A percentile compares a stretch with the other conserved stretches of the same genome.
These are phyloP conservation scores for Penicillium arizonense DNA, from an alignment of 495 filamentous ascomycete genomes.

Conservation along the genomic window DNA sequence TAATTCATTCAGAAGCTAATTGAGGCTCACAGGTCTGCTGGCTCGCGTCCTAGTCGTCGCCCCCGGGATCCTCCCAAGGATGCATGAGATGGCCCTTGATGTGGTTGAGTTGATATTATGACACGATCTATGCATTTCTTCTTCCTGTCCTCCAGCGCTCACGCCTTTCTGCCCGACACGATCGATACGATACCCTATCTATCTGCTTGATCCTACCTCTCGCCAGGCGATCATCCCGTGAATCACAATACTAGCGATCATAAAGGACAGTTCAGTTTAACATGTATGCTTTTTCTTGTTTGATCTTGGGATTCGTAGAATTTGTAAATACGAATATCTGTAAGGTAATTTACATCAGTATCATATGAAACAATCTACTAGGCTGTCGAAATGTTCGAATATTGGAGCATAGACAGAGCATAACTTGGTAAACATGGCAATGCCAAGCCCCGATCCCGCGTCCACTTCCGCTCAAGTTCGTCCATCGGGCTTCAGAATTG, in stretches of 20 bases:
- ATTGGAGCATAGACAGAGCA: no score
- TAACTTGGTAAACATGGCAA: background rate
- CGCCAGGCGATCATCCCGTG: slow-evolving; percentile 14
- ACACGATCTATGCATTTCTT: slow-evolving; percentile 29
- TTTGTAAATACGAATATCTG: no score
- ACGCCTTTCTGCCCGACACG: slow-evolving; percentile 24
- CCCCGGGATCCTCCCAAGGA: slow-evolving; percentile 30
- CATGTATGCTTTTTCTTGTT: slow-evolving; percentile 3
- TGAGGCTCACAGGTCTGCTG: slow-evolving; percentile 33
- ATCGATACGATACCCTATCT: slow-evolving; percentile 32
- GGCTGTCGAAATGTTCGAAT: no score
- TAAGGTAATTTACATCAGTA: no score
- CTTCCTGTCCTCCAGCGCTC: slow-evolving; percentile 27
- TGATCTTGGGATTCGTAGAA: background rate
- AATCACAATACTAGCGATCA: slow-evolving; percentile 14
- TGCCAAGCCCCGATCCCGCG: slow-evolving; percentile 26
- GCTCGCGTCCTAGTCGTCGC: slow-evolving; percentile 33
- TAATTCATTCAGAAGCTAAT: slow-evolving; percentile 12
- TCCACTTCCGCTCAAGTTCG: slow-evolving; percentile 18
- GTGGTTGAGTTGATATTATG: slow-evolving; percentile 25
- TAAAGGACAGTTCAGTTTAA: slow-evolving; percentile 12
- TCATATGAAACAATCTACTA: no score
- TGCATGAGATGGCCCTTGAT: slow-evolving; percentile 16
- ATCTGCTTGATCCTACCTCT: slow-evolving; percentile 23
- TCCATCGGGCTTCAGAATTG: background rate